Percentiles rank a stretch among this genome's conserved stretches.
Evolutionary conservation across 148 eudicot species (phyloP).

Genomic region (Suaeda aralocaspica): DNA sequence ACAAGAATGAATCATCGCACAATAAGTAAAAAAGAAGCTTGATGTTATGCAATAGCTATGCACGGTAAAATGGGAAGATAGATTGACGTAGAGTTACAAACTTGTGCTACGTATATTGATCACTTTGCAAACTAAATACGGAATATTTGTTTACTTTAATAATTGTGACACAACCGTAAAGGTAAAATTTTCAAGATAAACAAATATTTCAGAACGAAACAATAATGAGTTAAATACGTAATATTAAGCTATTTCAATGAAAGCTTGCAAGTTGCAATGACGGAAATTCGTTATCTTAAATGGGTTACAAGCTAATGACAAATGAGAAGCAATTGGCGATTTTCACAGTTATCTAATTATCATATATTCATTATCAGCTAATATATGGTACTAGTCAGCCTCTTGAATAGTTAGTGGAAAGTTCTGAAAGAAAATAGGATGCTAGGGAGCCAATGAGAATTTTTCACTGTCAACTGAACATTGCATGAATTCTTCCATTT

Average conservation of each 20-base stretch:
- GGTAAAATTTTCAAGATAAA: background rate
- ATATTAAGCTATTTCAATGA: background rate
- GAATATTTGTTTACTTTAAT: background rate
- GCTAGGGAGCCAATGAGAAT: background rate
- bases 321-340: background rate
- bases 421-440: background rate
- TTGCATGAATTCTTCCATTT: background rate
- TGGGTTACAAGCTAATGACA: background rate
- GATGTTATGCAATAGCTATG: no score
- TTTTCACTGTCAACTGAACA: background rate
- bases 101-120: no score
- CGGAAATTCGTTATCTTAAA: background rate
- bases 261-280: background rate
- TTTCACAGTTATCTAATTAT: background rate
- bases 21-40: no score
- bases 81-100: no score
- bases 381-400: no score
- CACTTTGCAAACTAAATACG: no score
- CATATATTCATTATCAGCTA: no score
- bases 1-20: conserved; percentile 1
- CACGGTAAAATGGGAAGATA: no score
- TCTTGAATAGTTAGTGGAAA: background rate
- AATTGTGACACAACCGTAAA: background rate
- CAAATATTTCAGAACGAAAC: background rate
- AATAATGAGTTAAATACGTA: background rate